phyloP scores from a whole-genome alignment of 208 protist species.

The Novymonas esmeraldas region DNA sequence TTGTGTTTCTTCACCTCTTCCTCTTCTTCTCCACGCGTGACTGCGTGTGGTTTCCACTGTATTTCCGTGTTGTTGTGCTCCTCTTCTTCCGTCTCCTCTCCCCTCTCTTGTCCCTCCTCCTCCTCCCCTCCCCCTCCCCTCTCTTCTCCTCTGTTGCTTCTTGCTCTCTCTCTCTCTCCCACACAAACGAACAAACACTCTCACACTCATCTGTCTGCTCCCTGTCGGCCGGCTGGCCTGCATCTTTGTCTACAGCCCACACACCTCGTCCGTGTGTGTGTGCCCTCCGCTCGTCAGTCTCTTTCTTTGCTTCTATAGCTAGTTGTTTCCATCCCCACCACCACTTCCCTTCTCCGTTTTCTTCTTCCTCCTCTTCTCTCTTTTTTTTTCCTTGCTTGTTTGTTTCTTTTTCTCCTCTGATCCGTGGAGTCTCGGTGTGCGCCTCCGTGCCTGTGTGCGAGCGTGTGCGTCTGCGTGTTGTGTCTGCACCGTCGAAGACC shows the following conservation, averaged over 20 bases:
- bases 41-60: neutral
- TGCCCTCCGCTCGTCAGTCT: too few relatives aligned
- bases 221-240: too few relatives aligned
- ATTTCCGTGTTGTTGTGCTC: neutral
- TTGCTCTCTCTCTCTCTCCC: neutral
- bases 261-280: neutral
- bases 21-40: neutral
- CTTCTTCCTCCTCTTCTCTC: constrained; percentile 4
- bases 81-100: neutral
- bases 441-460: too few relatives aligned
- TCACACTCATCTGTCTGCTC: neutral
- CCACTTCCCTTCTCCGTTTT: constrained; percentile 2
- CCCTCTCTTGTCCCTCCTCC: neutral
- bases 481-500: neutral
- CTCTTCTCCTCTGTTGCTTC: neutral
- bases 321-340: neutral
- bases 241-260: too few relatives aligned
- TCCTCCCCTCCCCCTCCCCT: neutral
- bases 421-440: too few relatives aligned
- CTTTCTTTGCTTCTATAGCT: too few relatives aligned
- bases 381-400: constrained; percentile 2
- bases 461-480: too few relatives aligned
- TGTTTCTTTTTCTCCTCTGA: constrained; percentile 1
- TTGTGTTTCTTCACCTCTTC: neutral
- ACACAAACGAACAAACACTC: too few relatives aligned